phyloP scores from a whole-genome alignment of 2,329 filamentous ascomycete genomes.

The Trichothecium roseum region DNA sequence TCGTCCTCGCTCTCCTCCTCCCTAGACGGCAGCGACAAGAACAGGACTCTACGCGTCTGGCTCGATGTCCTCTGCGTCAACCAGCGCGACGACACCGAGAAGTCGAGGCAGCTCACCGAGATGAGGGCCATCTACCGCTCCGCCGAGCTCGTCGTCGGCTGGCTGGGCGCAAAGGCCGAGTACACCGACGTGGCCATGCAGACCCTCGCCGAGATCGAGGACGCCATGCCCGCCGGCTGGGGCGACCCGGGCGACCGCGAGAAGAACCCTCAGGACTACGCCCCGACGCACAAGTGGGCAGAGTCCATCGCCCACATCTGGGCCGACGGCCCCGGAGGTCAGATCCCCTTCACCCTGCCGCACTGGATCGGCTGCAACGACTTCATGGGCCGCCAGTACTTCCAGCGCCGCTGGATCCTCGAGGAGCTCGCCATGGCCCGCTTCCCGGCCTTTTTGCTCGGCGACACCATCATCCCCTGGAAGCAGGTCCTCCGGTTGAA shows the following conservation, averaged over 20 bases:
- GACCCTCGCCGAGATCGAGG: constrained; percentile 10
- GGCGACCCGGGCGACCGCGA: constrained; percentile 15
- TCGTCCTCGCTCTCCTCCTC: constrained; percentile 1
- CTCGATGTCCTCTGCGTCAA: constrained; percentile 11
- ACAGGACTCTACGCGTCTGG: constrained; percentile 6
- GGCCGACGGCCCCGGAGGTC: constrained; percentile 6
- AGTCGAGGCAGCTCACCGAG: constrained; percentile 5
- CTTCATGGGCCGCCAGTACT: constrained; percentile 14
- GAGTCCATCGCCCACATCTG: constrained; percentile 10
- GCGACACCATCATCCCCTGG: constrained; percentile 17
- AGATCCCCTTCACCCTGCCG: constrained; percentile 7
- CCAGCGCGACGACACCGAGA: constrained; percentile 7
- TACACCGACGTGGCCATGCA: constrained; percentile 9
- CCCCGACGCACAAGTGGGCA: constrained; percentile 14
- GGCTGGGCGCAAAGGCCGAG: constrained; percentile 12
- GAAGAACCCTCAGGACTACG: constrained; percentile 16
- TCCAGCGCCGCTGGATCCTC: constrained; percentile 18
- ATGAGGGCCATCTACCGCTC: constrained; percentile 8
- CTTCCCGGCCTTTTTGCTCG: constrained; percentile 12
- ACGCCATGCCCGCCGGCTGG: constrained; percentile 15
- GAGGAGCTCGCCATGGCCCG: constrained; percentile 16
- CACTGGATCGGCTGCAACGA: constrained; percentile 12
- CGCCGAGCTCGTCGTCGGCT: constrained; percentile 13
- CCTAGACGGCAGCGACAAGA: no score
- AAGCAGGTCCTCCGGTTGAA: constrained; percentile 18